A percentile compares a stretch with the other conserved stretches of the same genome.
Conservation (phyloP, 2,329 filamentous ascomycete genomes). For the Pestalotiopsis sp. region DNA sequence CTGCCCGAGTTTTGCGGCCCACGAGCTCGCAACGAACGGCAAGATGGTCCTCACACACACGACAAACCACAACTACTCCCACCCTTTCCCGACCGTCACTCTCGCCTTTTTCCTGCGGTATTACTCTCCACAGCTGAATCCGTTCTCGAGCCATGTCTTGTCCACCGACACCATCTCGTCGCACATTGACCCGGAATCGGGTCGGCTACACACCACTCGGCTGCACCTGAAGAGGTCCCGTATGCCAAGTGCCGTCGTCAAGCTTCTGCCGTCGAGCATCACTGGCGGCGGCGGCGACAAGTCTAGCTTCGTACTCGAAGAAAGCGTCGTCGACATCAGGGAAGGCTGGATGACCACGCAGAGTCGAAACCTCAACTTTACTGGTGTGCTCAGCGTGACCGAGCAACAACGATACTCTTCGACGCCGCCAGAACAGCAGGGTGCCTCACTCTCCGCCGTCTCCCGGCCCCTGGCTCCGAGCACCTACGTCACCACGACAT, state of each 20-base stretch:
- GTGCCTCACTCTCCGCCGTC: slow-evolving; percentile 10
- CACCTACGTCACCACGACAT: slow-evolving; percentile 73
- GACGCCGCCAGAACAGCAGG: slow-evolving; percentile 33
- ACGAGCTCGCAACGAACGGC: slow-evolving; percentile 15
- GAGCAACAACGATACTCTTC: slow-evolving; percentile 71
- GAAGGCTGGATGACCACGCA: slow-evolving; percentile 84
- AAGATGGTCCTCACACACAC: slow-evolving; percentile 66
- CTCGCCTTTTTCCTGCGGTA: slow-evolving; percentile 90
- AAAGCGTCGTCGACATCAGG: slow-evolving; percentile 74
- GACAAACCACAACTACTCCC: slow-evolving; percentile 73
- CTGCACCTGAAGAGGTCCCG: slow-evolving; percentile 83
- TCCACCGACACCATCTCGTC: slow-evolving; percentile 82
- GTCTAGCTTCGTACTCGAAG: slow-evolving; percentile 80
- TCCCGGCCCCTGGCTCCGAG: slow-evolving; percentile 29
- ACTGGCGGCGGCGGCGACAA: slow-evolving; percentile 70
- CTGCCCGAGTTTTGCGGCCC: neutral
- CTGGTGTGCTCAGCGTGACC: slow-evolving; percentile 75
- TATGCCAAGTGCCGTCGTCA: slow-evolving; percentile 73
- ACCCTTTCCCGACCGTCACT: slow-evolving; percentile 82
- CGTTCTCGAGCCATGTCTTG: slow-evolving; percentile 79
- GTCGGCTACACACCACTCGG: slow-evolving; percentile 75
- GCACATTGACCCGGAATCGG: slow-evolving; percentile 71
- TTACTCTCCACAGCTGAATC: slow-evolving; percentile 70
- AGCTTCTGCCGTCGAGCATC: slow-evolving; percentile 71
- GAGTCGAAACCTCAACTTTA: slow-evolving; percentile 80